A percentile compares a stretch with the other conserved stretches of the same genome.
Evolutionary conservation across 306 rosid genomes (phyloP).

Genomic region (Lupinus albus): DNA sequence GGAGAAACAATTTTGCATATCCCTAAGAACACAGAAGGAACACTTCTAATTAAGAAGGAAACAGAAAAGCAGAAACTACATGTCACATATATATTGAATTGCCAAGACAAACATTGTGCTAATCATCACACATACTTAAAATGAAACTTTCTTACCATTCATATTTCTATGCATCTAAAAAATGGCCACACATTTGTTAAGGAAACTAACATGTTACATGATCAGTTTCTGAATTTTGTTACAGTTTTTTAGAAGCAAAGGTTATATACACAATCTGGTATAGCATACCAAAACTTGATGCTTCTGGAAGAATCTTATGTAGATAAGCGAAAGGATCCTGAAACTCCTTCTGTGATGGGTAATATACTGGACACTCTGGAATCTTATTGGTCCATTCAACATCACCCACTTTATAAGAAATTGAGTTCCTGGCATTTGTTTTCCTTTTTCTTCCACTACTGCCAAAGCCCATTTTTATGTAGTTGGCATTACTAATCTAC

Average conservation of each 20-base stretch:
- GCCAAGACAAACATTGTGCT: no score
- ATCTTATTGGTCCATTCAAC: constrained; percentile 45
- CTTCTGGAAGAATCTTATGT: constrained; percentile 39
- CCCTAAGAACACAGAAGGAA: constrained; percentile 15
- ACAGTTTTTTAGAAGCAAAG: no score
- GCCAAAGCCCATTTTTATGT: constrained; percentile 14
- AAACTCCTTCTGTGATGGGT: constrained; percentile 41
- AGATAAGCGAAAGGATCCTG: constrained; percentile 43
- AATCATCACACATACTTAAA: no score
- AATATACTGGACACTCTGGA: constrained; percentile 44
- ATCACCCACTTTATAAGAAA: constrained; percentile 23
- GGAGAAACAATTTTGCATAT: constrained; percentile 51
- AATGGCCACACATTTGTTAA: background rate
- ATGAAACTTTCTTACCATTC: background rate
- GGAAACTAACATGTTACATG: background rate
- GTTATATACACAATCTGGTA: background rate
- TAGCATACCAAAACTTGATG: constrained; percentile 43
- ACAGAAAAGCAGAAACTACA: background rate
- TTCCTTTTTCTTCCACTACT: constrained; percentile 15
- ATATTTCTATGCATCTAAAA: constrained; percentile 1
- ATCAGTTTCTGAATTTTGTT: no score
- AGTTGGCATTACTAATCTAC: no score
- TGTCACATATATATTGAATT: no score
- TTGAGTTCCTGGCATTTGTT: background rate
- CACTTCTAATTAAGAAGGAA: background rate